Percentiles rank a stretch among this genome's conserved stretches.
These are phyloP conservation scores for Geranium brycei DNA, from an alignment of 345 rosid genomes.

Conservation along the genomic window DNA sequence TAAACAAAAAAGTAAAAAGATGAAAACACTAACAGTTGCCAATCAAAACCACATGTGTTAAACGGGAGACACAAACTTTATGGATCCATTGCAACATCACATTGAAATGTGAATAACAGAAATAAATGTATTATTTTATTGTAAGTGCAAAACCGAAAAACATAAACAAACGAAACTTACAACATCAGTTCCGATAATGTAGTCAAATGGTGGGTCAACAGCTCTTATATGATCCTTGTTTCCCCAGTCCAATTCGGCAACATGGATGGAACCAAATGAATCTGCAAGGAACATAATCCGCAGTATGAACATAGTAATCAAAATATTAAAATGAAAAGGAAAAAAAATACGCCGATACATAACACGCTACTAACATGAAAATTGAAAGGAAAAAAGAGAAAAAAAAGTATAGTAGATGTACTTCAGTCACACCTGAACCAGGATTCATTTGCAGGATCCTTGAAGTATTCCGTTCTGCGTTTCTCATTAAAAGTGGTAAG, in stretches of 20 bases:
- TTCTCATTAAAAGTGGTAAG: conserved; percentile 62
- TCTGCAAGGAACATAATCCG: conserved; percentile 26
- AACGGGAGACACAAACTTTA: too few species aligned
- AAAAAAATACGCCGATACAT: background rate
- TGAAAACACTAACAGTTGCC: too few species aligned
- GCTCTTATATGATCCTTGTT: conserved; percentile 59
- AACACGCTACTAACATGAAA: background rate
- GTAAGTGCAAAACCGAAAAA: background rate
- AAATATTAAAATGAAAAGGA: background rate
- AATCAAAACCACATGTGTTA: too few species aligned
- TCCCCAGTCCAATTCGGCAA: conserved; percentile 83
- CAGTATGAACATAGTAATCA: background rate
- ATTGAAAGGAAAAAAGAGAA: too few species aligned
- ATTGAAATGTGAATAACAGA: background rate
- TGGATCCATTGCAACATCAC: background rate
- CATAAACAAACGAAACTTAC: conserved; percentile 33
- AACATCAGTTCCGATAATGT: conserved; percentile 81
- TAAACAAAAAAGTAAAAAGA: too few species aligned
- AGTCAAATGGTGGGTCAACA: conserved; percentile 78
- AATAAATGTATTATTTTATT: background rate
- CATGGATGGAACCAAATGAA: conserved; percentile 77
- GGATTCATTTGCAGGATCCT: conserved; percentile 58
- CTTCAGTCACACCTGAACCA: conserved; percentile 35
- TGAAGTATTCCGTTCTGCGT: conserved; percentile 66
- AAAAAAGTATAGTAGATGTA: background rate